These are phyloP conservation scores for Globisporangium cystogenes DNA, from an alignment of 352 stramenopile species.

Conservation along the genomic window DNA sequence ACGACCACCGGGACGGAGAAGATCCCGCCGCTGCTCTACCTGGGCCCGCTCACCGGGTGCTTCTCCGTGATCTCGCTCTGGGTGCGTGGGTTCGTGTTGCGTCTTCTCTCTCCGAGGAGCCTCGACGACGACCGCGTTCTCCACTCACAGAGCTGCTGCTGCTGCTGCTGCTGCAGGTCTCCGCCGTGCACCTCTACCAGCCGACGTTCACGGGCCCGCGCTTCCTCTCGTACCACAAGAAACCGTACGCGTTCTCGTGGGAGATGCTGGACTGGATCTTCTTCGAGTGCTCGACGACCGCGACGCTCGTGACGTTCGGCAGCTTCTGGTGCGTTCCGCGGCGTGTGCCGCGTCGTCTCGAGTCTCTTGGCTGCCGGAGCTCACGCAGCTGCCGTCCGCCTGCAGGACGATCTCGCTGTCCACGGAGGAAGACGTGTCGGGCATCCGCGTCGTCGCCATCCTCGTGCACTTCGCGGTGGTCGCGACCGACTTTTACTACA, in stretches of 20 bases:
- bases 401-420: slow-evolving; percentile 33
- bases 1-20: slow-evolving; percentile 39
- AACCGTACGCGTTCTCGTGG: slow-evolving; percentile 46
- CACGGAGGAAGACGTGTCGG: slow-evolving; percentile 21
- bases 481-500: slow-evolving; percentile 53
- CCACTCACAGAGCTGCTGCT: no score
- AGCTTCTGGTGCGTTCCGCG: slow-evolving; percentile 60
- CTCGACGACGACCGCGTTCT: not conserved
- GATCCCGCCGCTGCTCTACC: slow-evolving; percentile 42
- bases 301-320: slow-evolving; percentile 34
- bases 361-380: no score
- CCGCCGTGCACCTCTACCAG: slow-evolving; percentile 50
- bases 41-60: slow-evolving; percentile 33
- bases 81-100: slow-evolving; percentile 16
- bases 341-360: no score
- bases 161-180: slow-evolving; percentile 20
- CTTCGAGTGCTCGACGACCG: slow-evolving; percentile 47
- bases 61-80: slow-evolving; percentile 50
- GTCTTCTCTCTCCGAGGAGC: not conserved
- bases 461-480: slow-evolving; percentile 45
- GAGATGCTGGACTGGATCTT: slow-evolving; percentile 67
- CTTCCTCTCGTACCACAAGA: slow-evolving; percentile 49
- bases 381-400: no score
- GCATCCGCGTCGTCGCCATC: slow-evolving; percentile 25
- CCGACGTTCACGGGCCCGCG: slow-evolving; percentile 47